These are phyloP conservation scores for Lentithecium fluviatile DNA, from an alignment of 495 filamentous ascomycete species.

Conservation along the genomic window DNA sequence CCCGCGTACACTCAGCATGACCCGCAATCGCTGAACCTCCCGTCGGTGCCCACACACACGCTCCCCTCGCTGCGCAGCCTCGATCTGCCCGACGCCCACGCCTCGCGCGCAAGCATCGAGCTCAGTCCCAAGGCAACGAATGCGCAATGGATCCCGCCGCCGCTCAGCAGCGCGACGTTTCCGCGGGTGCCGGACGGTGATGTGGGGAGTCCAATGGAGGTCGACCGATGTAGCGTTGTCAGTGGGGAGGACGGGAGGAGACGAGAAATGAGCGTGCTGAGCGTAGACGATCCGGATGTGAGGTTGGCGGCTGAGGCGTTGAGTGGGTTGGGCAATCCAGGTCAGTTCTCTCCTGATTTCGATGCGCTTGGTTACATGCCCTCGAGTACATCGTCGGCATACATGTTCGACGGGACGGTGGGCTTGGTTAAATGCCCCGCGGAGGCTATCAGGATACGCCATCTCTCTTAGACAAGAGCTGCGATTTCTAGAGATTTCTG, in stretches of 20 bases:
- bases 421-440: too few relatives aligned
- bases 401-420: neutral
- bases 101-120: slow-evolving; percentile 6
- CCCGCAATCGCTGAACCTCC: slow-evolving; percentile 35
- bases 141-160: slow-evolving; percentile 15
- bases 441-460: too few relatives aligned
- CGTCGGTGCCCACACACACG: slow-evolving; percentile 37
- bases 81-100: slow-evolving; percentile 27
- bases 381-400: neutral
- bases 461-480: too few relatives aligned
- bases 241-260: slow-evolving; percentile 28
- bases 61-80: slow-evolving; percentile 16
- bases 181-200: slow-evolving; percentile 23
- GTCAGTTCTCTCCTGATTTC: slow-evolving; percentile 46
- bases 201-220: slow-evolving; percentile 29
- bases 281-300: slow-evolving; percentile 80
- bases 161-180: slow-evolving; percentile 22
- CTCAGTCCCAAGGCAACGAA: slow-evolving; percentile 13
- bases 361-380: neutral
- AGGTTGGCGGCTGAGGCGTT: slow-evolving; percentile 81
- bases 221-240: slow-evolving; percentile 31
- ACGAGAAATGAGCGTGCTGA: slow-evolving; percentile 48
- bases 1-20: slow-evolving; percentile 40
- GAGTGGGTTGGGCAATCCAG: slow-evolving; percentile 72
- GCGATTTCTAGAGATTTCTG: too few relatives aligned